A percentile compares a stretch with the other conserved stretches of the same genome.
These are phyloP conservation scores for Termitomyces titanicus DNA, from an alignment of 768 basidiomycete species.

Conservation along the genomic window DNA sequence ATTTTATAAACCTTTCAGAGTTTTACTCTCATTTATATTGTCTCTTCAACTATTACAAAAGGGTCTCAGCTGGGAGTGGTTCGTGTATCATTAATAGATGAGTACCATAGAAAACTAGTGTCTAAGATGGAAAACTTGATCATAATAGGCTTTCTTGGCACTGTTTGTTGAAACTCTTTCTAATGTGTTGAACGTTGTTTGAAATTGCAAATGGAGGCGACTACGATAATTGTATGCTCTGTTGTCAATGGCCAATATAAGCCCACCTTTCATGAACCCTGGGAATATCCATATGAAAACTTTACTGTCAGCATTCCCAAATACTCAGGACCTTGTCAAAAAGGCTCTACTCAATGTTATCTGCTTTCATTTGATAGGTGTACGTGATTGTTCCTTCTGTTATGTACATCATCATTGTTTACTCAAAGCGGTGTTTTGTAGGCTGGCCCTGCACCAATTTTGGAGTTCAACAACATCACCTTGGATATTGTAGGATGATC, in stretches of 20 bases:
- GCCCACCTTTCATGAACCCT: constrained; percentile 28
- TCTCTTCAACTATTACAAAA: constrained; percentile 25
- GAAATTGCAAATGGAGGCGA: no score
- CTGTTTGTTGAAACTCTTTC: constrained; percentile 26
- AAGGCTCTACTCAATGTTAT: constrained; percentile 23
- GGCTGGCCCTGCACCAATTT: constrained; percentile 24
- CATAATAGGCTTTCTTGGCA: constrained; percentile 25
- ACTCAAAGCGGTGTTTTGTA: neutral
- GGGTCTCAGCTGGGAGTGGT: constrained; percentile 35
- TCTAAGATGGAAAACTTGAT: neutral
- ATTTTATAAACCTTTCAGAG: constrained; percentile 30
- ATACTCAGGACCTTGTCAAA: constrained; percentile 19
- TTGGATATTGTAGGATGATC: constrained; percentile 12
- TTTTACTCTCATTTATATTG: constrained; percentile 36
- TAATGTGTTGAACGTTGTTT: neutral
- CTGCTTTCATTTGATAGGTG: constrained; percentile 31
- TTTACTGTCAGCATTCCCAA: constrained; percentile 34
- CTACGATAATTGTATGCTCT: constrained; percentile 26
- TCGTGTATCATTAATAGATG: constrained; percentile 35
- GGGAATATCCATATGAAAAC: constrained; percentile 40
- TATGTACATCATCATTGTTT: no score
- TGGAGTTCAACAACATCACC: constrained; percentile 25
- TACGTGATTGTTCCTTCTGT: constrained; percentile 9
- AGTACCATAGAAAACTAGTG: constrained; percentile 14
- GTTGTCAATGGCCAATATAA: constrained; percentile 35